Conservation (phyloP, 225 moss, liverwort and hornwort genomes). For the Antitrichia curtipendula region DNA sequence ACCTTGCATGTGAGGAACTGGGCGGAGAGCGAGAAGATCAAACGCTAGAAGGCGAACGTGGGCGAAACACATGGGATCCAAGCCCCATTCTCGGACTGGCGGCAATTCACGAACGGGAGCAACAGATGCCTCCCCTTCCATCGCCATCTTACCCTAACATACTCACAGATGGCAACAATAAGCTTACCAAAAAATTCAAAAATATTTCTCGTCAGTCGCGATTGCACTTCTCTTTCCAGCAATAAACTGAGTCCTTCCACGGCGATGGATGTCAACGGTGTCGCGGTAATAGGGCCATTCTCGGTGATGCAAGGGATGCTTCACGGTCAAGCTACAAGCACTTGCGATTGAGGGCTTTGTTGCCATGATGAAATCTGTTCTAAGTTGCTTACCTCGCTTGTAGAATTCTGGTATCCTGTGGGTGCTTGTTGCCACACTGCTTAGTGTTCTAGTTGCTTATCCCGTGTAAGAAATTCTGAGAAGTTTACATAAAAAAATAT, state of each 20-base stretch:
- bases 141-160: not conserved
- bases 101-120: conserved; percentile 9
- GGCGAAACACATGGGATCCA: conserved; percentile 48
- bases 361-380: not conserved
- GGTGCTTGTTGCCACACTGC: not conserved
- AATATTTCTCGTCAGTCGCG: not conserved
- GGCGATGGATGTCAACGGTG: not conserved
- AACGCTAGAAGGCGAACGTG: conserved; percentile 52
- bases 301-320: not conserved
- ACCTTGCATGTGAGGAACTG: conserved; percentile 35
- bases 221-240: not conserved
- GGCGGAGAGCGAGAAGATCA: conserved; percentile 55
- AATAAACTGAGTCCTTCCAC: not conserved
- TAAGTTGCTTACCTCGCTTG: not conserved
- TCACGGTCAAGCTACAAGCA: not conserved
- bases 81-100: conserved; percentile 36
- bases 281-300: not conserved
- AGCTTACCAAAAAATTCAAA: not conserved
- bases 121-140: not conserved
- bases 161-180: not conserved
- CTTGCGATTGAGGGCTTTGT: not conserved
- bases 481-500: not conserved
- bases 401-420: not conserved
- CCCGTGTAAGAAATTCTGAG: not conserved
- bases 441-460: too few species aligned